These are phyloP conservation scores for Tuber microsphaerosporum DNA, from an alignment of 495 filamentous ascomycete species.

Conservation along the genomic window DNA sequence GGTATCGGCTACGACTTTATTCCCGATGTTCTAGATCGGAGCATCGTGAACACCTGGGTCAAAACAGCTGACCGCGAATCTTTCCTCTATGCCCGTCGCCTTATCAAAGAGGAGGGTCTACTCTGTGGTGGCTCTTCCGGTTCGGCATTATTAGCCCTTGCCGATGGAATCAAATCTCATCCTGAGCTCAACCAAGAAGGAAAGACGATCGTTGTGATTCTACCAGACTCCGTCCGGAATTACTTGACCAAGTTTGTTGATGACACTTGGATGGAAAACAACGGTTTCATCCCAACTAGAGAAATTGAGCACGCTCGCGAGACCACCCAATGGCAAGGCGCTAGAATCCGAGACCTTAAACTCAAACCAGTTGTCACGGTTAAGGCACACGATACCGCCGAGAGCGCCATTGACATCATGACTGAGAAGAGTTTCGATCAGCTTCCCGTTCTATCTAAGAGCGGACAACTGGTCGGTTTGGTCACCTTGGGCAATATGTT, in stretches of 20 bases:
- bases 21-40: constrained; percentile 79
- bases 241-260: constrained; percentile 99
- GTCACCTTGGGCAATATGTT: constrained; percentile 93
- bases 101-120: constrained; percentile 92
- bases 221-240: constrained; percentile 92
- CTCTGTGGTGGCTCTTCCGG: constrained; percentile 92
- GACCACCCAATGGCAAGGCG: constrained; percentile 48
- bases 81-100: constrained; percentile 75
- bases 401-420: constrained; percentile 92
- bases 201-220: constrained; percentile 70
- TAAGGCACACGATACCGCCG: constrained; percentile 57
- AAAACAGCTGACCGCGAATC: constrained; percentile 92
- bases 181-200: constrained; percentile 29
- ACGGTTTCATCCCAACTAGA: constrained; percentile 64
- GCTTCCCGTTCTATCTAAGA: constrained; percentile 72
- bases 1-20: constrained; percentile 99
- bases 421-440: constrained; percentile 95
- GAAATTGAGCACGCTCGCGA: constrained; percentile 27
- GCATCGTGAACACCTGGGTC: constrained; percentile 86
- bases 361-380: constrained; percentile 90
- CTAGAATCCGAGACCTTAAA: constrained; percentile 70
- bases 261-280: constrained; percentile 95
- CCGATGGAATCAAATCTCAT: constrained; percentile 70
- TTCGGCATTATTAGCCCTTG: constrained; percentile 79
- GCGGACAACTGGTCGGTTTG: constrained; percentile 71